Conservation (phyloP, 169 alveolate species). For the Plasmodium chabaudi region DNA sequence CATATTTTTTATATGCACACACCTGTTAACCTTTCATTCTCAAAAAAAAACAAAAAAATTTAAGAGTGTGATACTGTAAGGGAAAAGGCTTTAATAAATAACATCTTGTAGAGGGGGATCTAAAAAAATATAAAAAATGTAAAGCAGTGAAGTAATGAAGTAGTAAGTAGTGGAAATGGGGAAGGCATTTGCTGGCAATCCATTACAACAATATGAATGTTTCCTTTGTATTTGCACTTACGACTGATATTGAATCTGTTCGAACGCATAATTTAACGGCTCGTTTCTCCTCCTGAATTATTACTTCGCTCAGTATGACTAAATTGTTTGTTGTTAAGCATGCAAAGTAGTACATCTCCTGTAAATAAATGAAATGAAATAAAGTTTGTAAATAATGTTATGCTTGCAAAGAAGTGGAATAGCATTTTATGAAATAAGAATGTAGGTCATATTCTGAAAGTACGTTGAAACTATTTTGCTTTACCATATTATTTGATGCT, state of each 20-base stretch:
- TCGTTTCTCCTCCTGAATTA: constrained; percentile 72
- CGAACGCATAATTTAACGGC: constrained; percentile 74
- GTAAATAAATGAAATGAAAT: constrained; percentile 1
- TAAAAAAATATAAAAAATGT: neutral
- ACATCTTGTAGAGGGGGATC: constrained; percentile 72
- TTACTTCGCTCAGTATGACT: constrained; percentile 78
- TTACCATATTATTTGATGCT: constrained; percentile 41
- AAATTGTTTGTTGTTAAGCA: constrained; percentile 79
- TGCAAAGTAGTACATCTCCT: constrained; percentile 80
- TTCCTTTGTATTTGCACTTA: neutral
- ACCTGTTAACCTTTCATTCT: too few species aligned
- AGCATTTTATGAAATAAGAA: too few species aligned
- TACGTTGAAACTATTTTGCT: too few species aligned
- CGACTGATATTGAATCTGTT: constrained; percentile 81
- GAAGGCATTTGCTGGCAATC: too few species aligned
- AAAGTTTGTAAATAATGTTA: neutral
- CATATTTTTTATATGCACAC: too few species aligned
- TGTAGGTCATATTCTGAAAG: too few species aligned
- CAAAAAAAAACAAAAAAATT: neutral
- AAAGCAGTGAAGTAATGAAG: too few species aligned
- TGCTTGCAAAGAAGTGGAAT: neutral
- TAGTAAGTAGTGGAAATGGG: neutral
- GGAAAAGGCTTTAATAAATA: constrained; percentile 70
- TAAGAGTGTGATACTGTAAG: constrained; percentile 49
- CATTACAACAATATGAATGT: too few species aligned